phyloP scores from a whole-genome alignment of 2,329 filamentous ascomycete species.

The Phoma sp. region DNA sequence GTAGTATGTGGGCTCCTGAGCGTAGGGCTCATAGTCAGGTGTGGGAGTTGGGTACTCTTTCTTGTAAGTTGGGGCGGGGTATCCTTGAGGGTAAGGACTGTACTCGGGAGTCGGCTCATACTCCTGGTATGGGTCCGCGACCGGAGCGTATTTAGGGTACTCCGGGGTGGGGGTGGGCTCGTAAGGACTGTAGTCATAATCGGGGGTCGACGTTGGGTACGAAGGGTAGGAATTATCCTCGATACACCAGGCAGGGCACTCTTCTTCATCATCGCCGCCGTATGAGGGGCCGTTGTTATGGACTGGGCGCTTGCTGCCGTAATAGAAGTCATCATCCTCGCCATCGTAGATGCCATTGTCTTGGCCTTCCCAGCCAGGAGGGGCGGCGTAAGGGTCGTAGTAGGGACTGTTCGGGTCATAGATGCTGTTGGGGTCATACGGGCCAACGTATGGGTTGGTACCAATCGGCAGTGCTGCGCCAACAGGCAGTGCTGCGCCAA shows the following conservation, averaged over 20 bases:
- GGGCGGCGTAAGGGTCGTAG: constrained; percentile 7
- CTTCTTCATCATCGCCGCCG: constrained; percentile 12
- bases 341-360: constrained; percentile 21
- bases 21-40: neutral
- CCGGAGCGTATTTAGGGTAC: neutral
- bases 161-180: neutral
- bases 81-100: constrained; percentile 1
- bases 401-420: constrained; percentile 13
- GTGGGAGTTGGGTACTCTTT: neutral
- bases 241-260: constrained; percentile 22
- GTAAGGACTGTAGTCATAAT: constrained; percentile 11
- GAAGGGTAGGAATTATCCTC: constrained; percentile 8
- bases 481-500: neutral
- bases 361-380: constrained; percentile 15
- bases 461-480: constrained; percentile 3
- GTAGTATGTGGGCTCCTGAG: constrained; percentile 6
- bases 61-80: neutral
- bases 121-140: constrained; percentile 3
- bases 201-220: constrained; percentile 3
- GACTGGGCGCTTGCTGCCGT: neutral
- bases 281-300: constrained; percentile 1
- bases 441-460: neutral
- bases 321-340: constrained; percentile 13
- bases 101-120: constrained; percentile 3
- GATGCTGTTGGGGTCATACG: constrained; percentile 3